phyloP scores from a whole-genome alignment of 1,139 yeast species.

The Zygosaccharomyces pseudobailii region DNA sequence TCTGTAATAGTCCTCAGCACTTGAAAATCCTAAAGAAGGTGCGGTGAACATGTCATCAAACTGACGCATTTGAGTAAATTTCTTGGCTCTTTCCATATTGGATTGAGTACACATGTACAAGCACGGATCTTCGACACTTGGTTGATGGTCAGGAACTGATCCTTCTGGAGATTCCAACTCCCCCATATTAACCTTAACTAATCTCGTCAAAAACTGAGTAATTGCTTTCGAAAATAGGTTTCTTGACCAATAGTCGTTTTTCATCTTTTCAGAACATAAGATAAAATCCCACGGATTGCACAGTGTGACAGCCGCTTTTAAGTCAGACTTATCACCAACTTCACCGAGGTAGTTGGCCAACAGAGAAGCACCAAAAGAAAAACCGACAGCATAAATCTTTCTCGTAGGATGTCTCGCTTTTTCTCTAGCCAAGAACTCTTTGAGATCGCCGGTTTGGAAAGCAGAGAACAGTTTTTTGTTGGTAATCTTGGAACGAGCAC shows the following conservation, averaged over 20 bases:
- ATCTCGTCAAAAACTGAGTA: slow-evolving; percentile 56
- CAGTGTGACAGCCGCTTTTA: slow-evolving; percentile 63
- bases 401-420: slow-evolving; percentile 59
- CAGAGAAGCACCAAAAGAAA: slow-evolving; percentile 83
- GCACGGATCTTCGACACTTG: slow-evolving; percentile 29
- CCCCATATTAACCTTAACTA: slow-evolving; percentile 57
- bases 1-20: slow-evolving; percentile 69
- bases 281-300: slow-evolving; percentile 85
- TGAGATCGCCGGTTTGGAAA: slow-evolving; percentile 66
- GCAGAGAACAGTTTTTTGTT: slow-evolving; percentile 75
- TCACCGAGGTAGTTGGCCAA: slow-evolving; percentile 76
- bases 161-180: slow-evolving; percentile 41
- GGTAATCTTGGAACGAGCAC: slow-evolving; percentile 75
- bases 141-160: slow-evolving; percentile 34
- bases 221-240: slow-evolving; percentile 62
- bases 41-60: slow-evolving; percentile 76
- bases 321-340: slow-evolving; percentile 49
- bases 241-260: slow-evolving; percentile 53
- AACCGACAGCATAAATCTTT: slow-evolving; percentile 72
- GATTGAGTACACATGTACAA: slow-evolving; percentile 32
- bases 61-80: slow-evolving; percentile 40
- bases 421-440: slow-evolving; percentile 52
- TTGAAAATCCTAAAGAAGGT: slow-evolving; percentile 64
- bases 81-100: slow-evolving; percentile 37
- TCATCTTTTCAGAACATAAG: slow-evolving; percentile 50